Evolutionary conservation across 768 basidiomycete species (phyloP).

Genomic region (Lactifluus hygrophoroides): DNA sequence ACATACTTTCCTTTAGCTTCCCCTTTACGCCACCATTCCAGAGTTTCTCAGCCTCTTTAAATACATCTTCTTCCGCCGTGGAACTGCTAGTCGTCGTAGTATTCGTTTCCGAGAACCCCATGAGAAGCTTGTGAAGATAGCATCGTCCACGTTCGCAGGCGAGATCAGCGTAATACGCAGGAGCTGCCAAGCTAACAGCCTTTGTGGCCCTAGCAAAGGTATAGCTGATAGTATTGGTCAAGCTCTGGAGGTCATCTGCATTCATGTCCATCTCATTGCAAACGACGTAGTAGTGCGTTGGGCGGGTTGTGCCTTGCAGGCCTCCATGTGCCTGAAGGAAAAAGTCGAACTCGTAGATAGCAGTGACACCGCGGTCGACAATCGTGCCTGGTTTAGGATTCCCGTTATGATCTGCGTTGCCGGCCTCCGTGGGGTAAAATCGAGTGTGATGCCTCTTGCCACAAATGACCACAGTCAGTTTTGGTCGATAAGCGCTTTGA

Average conservation of each 20-base stretch:
- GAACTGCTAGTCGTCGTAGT: constrained; percentile 31
- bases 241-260: constrained; percentile 42
- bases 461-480: constrained; percentile 45
- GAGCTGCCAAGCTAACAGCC: constrained; percentile 38
- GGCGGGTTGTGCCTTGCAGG: constrained; percentile 39
- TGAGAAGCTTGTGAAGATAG: constrained; percentile 42
- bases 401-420: constrained; percentile 36
- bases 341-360: constrained; percentile 48
- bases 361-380: constrained; percentile 46
- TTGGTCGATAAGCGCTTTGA: constrained; percentile 35
- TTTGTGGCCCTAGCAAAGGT: constrained; percentile 55
- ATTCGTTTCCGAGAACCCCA: constrained; percentile 31
- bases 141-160: constrained; percentile 47
- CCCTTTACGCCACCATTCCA: constrained; percentile 54
- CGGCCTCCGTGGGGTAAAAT: constrained; percentile 43
- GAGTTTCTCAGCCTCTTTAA: constrained; percentile 40
- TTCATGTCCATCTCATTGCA: constrained; percentile 44
- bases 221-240: constrained; percentile 48
- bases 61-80: constrained; percentile 40
- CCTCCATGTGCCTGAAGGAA: constrained; percentile 46
- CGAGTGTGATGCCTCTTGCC: constrained; percentile 53
- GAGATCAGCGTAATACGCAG: constrained; percentile 40
- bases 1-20: constrained; percentile 63
- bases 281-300: constrained; percentile 48
- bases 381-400: constrained; percentile 47